A percentile compares a stretch with the other conserved stretches of the same genome.
Conservation (phyloP, 1,284 basidiomycete species). For the Rhodotorula glutinis region DNA sequence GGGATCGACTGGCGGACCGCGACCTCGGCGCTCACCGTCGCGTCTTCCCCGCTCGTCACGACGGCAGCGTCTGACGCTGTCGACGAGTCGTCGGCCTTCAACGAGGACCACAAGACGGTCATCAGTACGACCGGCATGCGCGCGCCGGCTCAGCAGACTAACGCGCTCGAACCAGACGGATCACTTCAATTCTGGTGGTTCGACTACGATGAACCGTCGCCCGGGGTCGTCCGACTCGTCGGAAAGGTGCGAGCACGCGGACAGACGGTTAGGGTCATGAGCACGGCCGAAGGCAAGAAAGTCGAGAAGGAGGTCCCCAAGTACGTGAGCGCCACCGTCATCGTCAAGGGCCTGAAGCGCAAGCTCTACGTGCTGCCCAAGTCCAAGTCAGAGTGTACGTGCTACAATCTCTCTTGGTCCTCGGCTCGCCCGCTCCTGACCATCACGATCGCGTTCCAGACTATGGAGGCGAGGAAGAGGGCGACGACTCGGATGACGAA, state of each 20-base stretch:
- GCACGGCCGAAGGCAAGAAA: constrained; percentile 26
- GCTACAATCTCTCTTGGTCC: no score
- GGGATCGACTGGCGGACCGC: constrained; percentile 40
- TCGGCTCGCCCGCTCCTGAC: no score
- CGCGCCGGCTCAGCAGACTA: constrained; percentile 44
- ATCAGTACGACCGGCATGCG: constrained; percentile 17
- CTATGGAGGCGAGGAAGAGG: constrained; percentile 54
- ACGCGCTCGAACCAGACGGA: constrained; percentile 71
- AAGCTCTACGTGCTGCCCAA: constrained; percentile 93
- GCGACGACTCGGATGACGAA: constrained; percentile 60
- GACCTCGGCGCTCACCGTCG: constrained; percentile 25
- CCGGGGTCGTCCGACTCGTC: constrained; percentile 72
- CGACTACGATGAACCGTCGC: constrained; percentile 74
- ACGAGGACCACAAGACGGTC: constrained; percentile 26
- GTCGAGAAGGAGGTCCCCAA: constrained; percentile 46
- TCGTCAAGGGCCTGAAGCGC: constrained; percentile 78
- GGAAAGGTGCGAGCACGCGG: constrained; percentile 81
- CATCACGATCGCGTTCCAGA: constrained; percentile 36
- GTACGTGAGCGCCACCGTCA: constrained; percentile 86
- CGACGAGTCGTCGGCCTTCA: constrained; percentile 21
- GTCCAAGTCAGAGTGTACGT: constrained; percentile 58
- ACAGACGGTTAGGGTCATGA: constrained; percentile 48
- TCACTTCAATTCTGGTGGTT: constrained; percentile 90
- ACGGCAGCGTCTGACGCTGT: constrained; percentile 43
- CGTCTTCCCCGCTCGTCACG: constrained; percentile 49